Evolutionary conservation across 2,329 filamentous ascomycete species (phyloP).

Genomic region (Pseudocercospora vitis): DNA sequence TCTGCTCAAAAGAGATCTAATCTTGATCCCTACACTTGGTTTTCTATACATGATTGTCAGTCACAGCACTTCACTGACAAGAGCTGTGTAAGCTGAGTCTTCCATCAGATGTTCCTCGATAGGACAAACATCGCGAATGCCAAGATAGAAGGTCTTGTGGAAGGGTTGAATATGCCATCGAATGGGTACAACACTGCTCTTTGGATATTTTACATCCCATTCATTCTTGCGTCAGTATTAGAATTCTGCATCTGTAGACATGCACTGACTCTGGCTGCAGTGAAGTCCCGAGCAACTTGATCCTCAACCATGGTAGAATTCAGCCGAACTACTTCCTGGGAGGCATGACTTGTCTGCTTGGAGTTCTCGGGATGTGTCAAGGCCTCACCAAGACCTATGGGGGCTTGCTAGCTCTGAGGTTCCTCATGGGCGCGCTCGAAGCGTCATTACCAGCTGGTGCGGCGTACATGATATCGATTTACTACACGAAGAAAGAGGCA

Average conservation of each 20-base stretch:
- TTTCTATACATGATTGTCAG: conserved; percentile 21
- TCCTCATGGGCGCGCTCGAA: conserved; percentile 9
- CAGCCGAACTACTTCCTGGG: conserved; percentile 16
- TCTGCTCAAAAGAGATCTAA: conserved; percentile 12
- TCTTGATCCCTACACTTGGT: conserved; percentile 11
- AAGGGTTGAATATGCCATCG: conserved; percentile 11
- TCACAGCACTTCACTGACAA: neutral
- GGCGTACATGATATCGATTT: conserved; percentile 13
- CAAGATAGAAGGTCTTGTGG: conserved; percentile 14
- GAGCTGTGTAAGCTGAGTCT: neutral
- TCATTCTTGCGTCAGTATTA: conserved; percentile 8
- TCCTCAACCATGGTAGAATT: conserved; percentile 12
- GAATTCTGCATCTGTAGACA: neutral
- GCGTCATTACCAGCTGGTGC: conserved; percentile 8
- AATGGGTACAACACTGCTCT: conserved; percentile 17
- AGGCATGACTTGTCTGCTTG: conserved; percentile 17
- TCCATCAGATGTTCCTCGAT: conserved; percentile 16
- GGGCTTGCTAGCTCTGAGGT: conserved; percentile 1
- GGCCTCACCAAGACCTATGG: conserved; percentile 8
- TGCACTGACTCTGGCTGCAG: neutral
- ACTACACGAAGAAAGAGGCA: conserved; percentile 9
- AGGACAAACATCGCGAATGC: conserved; percentile 17
- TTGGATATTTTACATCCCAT: conserved; percentile 17
- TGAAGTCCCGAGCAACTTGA: conserved; percentile 15
- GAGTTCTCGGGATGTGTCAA: conserved; percentile 18